Conservation (phyloP, 306 rosid species). For the Erythrophleum fordii region DNA sequence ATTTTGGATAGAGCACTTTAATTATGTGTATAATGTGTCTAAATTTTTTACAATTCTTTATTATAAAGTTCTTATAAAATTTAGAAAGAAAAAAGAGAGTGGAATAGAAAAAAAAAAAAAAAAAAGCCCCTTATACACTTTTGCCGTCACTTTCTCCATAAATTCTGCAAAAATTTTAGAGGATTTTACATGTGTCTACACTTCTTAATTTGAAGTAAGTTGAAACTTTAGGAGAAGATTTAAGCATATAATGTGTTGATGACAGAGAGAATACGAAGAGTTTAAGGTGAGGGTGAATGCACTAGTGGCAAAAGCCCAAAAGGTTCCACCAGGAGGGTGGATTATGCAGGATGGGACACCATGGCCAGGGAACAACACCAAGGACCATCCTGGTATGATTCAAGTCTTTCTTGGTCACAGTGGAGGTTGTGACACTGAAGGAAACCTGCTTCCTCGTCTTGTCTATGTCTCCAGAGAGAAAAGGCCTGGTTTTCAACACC, state of each 20-base stretch:
- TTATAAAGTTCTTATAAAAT: too few species aligned
- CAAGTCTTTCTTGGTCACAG: slow-evolving; percentile 96
- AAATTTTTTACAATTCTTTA: too few species aligned
- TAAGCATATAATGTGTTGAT: slow-evolving; percentile 19
- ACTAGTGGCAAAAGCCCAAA: slow-evolving; percentile 89
- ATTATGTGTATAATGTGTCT: too few species aligned
- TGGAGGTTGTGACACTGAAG: slow-evolving; percentile 90
- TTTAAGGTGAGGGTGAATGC: slow-evolving; percentile 89
- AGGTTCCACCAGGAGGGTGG: slow-evolving; percentile 94
- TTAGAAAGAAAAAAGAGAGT: too few species aligned
- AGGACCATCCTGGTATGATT: slow-evolving; percentile 98
- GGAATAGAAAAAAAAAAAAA: too few species aligned
- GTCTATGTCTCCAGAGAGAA: slow-evolving; percentile 95
- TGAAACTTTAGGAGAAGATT: neutral
- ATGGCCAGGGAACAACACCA: slow-evolving; percentile 97
- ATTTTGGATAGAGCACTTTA: too few species aligned
- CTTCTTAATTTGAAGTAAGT: too few species aligned
- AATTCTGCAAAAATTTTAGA: too few species aligned
- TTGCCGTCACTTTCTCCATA: too few species aligned
- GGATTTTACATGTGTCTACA: too few species aligned
- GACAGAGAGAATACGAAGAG: slow-evolving; percentile 95
- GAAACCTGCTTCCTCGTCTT: slow-evolving; percentile 92
- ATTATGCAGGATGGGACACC: slow-evolving; percentile 99
- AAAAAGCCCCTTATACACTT: too few species aligned
- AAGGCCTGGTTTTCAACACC: slow-evolving; percentile 92